Evolutionary conservation across 2,329 filamentous ascomycete species (phyloP).

Genomic region (Delphinella strobiligena): DNA sequence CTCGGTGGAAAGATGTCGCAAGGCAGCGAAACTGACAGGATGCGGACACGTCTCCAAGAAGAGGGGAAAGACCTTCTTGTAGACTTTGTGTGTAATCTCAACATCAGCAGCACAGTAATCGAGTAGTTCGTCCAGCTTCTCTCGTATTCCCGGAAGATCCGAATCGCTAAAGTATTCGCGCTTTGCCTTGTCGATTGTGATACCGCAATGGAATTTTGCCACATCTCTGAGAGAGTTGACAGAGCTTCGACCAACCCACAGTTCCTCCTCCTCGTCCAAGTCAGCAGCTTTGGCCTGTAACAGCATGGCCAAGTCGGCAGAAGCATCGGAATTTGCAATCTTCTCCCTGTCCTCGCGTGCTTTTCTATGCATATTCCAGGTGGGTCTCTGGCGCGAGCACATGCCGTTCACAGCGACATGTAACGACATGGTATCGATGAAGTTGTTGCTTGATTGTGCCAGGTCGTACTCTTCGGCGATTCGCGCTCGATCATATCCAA

Average conservation of each 20-base stretch:
- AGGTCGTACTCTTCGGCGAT: slow-evolving; percentile 82
- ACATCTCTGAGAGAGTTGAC: slow-evolving; percentile 92
- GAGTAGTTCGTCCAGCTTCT: slow-evolving; percentile 67
- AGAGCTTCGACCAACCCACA: slow-evolving; percentile 91
- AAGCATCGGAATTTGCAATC: slow-evolving; percentile 58
- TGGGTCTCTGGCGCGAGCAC: slow-evolving; percentile 92
- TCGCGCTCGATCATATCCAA: slow-evolving; percentile 86
- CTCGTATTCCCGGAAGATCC: slow-evolving; percentile 56
- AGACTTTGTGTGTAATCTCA: slow-evolving; percentile 84
- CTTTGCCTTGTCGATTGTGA: slow-evolving; percentile 79
- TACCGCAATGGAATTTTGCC: slow-evolving; percentile 87
- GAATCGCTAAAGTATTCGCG: slow-evolving; percentile 79
- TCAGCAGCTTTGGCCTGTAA: slow-evolving; percentile 52
- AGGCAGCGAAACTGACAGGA: slow-evolving; percentile 89
- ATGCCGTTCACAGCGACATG: slow-evolving; percentile 98
- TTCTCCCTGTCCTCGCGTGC: slow-evolving; percentile 72
- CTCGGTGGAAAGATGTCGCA: slow-evolving; percentile 85
- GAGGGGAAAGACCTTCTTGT: slow-evolving; percentile 80
- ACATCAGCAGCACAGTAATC: slow-evolving; percentile 96
- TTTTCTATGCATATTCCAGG: slow-evolving; percentile 96
- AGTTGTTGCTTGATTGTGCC: slow-evolving; percentile 70
- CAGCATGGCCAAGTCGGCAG: slow-evolving; percentile 57
- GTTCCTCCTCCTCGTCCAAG: slow-evolving; percentile 73
- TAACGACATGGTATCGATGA: slow-evolving; percentile 94
- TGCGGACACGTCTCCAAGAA: slow-evolving; percentile 88